Conservation (phyloP, 345 rosid species). For the Rhodamnia argentea region DNA sequence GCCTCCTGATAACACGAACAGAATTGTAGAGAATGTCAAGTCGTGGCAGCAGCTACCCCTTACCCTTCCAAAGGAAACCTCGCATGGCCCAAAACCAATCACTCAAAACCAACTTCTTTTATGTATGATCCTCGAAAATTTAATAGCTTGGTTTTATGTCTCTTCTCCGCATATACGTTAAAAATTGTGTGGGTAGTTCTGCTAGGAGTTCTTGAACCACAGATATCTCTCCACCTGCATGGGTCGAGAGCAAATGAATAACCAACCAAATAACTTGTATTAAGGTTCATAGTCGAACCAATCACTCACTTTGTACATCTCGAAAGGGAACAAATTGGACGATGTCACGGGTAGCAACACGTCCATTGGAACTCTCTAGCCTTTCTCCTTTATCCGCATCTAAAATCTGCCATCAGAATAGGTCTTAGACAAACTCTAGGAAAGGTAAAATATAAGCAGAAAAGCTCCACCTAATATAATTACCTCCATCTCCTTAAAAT, state of each 20-base stretch:
- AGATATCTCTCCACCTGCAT: constrained; percentile 70
- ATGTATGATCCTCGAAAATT: neutral
- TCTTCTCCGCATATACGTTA: constrained; percentile 63
- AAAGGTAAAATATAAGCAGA: neutral
- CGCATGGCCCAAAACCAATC: neutral
- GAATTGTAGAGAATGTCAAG: neutral
- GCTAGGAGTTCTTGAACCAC: constrained; percentile 78
- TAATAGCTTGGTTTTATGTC: constrained; percentile 37
- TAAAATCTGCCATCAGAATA: constrained; percentile 30
- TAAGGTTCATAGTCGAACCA: neutral
- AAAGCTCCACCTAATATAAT: neutral
- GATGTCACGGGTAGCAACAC: constrained; percentile 85
- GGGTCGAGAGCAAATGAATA: neutral
- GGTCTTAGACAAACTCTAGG: neutral
- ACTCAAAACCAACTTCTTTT: neutral
- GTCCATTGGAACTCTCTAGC: constrained; percentile 74
- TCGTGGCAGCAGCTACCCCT: neutral
- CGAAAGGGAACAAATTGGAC: constrained; percentile 87
- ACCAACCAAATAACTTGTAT: neutral
- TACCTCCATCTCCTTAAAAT: constrained; percentile 99
- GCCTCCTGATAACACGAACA: neutral
- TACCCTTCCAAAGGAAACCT: neutral
- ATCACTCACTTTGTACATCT: constrained; percentile 62
- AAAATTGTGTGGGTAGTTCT: constrained; percentile 81
- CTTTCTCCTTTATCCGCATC: constrained; percentile 91